Evolutionary conservation across 2,329 filamentous ascomycete genomes (phyloP), one percentile per base, ranked within the genome.

Genomic region (Diaporthe australafricana): DNA sequence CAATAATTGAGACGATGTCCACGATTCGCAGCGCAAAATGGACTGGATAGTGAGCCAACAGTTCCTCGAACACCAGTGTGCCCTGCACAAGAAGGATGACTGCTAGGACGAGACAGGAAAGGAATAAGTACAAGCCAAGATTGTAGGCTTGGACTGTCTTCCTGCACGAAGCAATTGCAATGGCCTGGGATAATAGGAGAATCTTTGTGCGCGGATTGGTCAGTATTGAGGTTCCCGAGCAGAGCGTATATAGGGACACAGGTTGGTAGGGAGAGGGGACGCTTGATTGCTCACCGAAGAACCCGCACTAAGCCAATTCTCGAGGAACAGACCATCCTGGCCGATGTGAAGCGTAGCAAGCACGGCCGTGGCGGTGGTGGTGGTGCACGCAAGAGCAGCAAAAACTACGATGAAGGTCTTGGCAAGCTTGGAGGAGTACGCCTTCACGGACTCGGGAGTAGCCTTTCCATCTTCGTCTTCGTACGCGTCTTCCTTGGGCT

Each of bases 391-490:
- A 47, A 84, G 72, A 16, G 84, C 70, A 0, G 90, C 87, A n/a
- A 89, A 85, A 4, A 89, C 42, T 5, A 89, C 78, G 55, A 93
- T 84, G 27, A 85, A 78, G 5, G 83, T 73, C 78, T 92, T 92
- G 68, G 90, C 86, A 71, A 85, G 77, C 71, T 83, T 88, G 74
- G 89, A 87, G 35, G 91, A 92, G 78, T 91, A 95, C 48, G 85
- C 85, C 27, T 86, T 85, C 67, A 90, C 79, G 1, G 90, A 90
- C 77, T 92, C 90, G 50, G 88, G 85, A 0, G 90, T 92, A 40
- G 91, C 92, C 74, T 87, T 85, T 62, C 93, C 93, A 81, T 95
- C 93, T 73, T 86, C 82, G 77, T 95, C 93, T 75, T 90, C 84
- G 77, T 95, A 95, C 16, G 86, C 83, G 14, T 87, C 83, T 71